Evolutionary conservation across 2,329 filamentous ascomycete species (phyloP).

Genomic region (Aspergillus sp.): DNA sequence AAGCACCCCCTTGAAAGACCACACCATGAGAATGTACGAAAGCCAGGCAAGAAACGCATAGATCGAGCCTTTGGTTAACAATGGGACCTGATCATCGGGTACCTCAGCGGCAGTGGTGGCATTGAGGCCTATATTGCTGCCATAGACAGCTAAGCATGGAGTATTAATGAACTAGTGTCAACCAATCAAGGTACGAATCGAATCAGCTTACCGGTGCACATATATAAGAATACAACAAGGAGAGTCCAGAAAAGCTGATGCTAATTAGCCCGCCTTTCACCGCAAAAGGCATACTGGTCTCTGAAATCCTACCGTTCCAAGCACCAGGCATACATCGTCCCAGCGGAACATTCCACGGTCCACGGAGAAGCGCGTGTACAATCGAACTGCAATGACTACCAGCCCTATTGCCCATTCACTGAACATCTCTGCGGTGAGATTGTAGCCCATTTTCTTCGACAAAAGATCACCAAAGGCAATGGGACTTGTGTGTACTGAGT

Average conservation of each 20-base stretch:
- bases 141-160: slow-evolving; percentile 7
- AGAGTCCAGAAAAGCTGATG: slow-evolving; percentile 22
- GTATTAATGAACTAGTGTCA: not conserved
- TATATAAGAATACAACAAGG: slow-evolving; percentile 18
- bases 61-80: slow-evolving; percentile 14
- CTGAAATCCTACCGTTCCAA: slow-evolving; percentile 12
- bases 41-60: slow-evolving; percentile 22
- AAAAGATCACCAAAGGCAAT: not conserved
- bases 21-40: slow-evolving; percentile 22
- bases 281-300: not conserved
- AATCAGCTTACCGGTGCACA: slow-evolving; percentile 14
- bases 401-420: slow-evolving; percentile 22
- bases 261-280: not conserved
- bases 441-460: slow-evolving; percentile 16
- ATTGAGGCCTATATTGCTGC: slow-evolving; percentile 19
- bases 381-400: slow-evolving; percentile 18
- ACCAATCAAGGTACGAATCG: too few relatives aligned
- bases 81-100: slow-evolving; percentile 11
- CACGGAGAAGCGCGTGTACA: slow-evolving; percentile 22
- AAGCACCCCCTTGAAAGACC: slow-evolving; percentile 22
- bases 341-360: slow-evolving; percentile 17
- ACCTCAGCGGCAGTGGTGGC: slow-evolving; percentile 15
- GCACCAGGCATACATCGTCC: slow-evolving; percentile 20
- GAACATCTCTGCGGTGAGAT: slow-evolving; percentile 23
- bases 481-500: not conserved